A percentile compares a stretch with the other conserved stretches of the same genome.
Conservation (phyloP, 805 yeast genomes). For the Lachancea waltii region DNA sequence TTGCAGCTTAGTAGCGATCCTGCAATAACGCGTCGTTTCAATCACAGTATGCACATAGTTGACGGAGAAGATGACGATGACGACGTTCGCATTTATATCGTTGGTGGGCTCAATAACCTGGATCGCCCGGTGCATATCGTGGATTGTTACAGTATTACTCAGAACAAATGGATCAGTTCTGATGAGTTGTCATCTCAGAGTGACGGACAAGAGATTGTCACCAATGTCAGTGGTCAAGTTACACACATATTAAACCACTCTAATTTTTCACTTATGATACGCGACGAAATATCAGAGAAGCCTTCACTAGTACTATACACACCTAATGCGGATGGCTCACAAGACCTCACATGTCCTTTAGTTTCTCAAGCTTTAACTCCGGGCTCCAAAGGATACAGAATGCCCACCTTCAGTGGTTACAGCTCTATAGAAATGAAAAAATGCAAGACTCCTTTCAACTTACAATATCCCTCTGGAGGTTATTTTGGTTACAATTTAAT, state of each 20-base stretch:
- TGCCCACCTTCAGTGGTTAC: conserved; percentile 20
- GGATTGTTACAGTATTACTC: conserved; percentile 28
- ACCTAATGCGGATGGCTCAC: conserved; percentile 10
- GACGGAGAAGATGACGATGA: conserved; percentile 23
- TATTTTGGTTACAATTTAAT: conserved; percentile 61
- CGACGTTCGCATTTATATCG: conserved; percentile 29
- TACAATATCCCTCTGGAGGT: conserved; percentile 54
- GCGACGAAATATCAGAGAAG: conserved; percentile 25
- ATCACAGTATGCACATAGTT: conserved; percentile 43
- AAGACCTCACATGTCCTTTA: conserved; percentile 24
- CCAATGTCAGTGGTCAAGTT: conserved; percentile 21
- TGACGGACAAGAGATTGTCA: conserved; percentile 9
- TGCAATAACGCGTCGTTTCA: conserved; percentile 39
- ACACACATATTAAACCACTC: conserved; percentile 16
- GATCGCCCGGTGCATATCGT: conserved; percentile 27
- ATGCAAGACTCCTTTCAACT: conserved; percentile 25
- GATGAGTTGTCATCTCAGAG: conserved; percentile 10
- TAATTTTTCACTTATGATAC: conserved; percentile 24
- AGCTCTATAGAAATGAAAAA: conserved; percentile 21
- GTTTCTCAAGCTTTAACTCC: conserved; percentile 32
- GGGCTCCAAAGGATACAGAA: conserved; percentile 29
- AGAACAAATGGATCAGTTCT: conserved; percentile 28
- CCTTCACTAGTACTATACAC: conserved; percentile 26
- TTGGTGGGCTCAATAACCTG: conserved; percentile 31
- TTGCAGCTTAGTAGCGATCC: conserved; percentile 38